phyloP scores from a whole-genome alignment of 1,139 yeast species.

The Suhomyces panamericanus region DNA sequence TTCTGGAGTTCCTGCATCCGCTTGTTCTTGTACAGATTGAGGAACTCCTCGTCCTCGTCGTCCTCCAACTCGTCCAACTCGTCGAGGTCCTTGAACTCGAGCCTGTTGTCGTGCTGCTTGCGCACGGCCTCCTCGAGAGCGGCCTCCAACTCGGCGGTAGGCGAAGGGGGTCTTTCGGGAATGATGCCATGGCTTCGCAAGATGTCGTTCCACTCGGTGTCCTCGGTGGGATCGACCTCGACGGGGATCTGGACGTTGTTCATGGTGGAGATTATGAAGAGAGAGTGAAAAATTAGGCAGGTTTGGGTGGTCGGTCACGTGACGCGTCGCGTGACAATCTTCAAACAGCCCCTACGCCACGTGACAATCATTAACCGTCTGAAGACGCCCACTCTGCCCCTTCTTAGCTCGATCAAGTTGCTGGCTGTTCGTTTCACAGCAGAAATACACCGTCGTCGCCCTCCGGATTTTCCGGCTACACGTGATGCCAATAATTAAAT shows the following conservation, averaged over 20 bases:
- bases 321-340: too few relatives aligned
- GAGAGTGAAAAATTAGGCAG: background rate
- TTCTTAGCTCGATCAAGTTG: too few relatives aligned
- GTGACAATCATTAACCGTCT: too few relatives aligned
- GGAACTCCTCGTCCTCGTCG: slow-evolving; percentile 75
- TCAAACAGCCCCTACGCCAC: too few relatives aligned
- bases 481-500: slow-evolving; percentile 3
- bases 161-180: slow-evolving; percentile 90
- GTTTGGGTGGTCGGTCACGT: too few relatives aligned
- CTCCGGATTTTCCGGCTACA: background rate
- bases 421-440: too few relatives aligned
- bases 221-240: slow-evolving; percentile 93
- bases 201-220: slow-evolving; percentile 98
- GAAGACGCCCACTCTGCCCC: too few relatives aligned
- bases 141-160: slow-evolving; percentile 81
- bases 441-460: too few relatives aligned
- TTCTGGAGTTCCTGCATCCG: slow-evolving; percentile 71
- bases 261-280: slow-evolving; percentile 17
- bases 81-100: slow-evolving; percentile 73
- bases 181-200: slow-evolving; percentile 85
- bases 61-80: slow-evolving; percentile 82
- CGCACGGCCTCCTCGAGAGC: slow-evolving; percentile 81
- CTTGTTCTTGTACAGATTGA: slow-evolving; percentile 70
- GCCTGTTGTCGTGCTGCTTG: slow-evolving; percentile 70
- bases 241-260: slow-evolving; percentile 58